Conservation (phyloP, 306 rosid species). For the Sindora glabra region DNA sequence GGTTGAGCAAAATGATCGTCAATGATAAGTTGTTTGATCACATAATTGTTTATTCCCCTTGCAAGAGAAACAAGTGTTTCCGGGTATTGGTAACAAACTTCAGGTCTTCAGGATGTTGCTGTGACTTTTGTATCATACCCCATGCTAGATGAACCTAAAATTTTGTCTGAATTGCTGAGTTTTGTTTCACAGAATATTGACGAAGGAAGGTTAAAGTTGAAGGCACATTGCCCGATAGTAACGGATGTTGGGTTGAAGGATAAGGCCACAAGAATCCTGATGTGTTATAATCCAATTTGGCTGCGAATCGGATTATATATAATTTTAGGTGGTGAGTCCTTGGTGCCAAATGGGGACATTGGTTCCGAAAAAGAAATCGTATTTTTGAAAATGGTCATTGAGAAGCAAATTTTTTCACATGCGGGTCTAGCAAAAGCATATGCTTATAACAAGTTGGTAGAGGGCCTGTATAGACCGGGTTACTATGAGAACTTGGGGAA, state of each 20-base stretch:
- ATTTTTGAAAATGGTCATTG: constrained; percentile 72
- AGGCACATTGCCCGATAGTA: constrained; percentile 80
- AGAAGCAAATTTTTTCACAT: constrained; percentile 63
- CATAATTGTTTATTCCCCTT: background rate
- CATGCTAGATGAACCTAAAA: background rate
- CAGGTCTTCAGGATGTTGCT: too few relatives aligned
- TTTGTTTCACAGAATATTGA: constrained; percentile 54
- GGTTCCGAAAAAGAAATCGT: constrained; percentile 49
- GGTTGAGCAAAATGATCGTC: background rate
- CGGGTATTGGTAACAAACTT: too few relatives aligned
- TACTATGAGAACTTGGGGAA: constrained; percentile 85
- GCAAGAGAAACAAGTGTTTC: too few relatives aligned
- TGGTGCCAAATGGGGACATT: constrained; percentile 47
- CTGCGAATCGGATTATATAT: constrained; percentile 69
- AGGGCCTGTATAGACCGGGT: constrained; percentile 84
- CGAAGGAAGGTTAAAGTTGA: constrained; percentile 80
- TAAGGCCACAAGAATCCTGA: constrained; percentile 46
- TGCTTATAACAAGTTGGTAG: constrained; percentile 88
- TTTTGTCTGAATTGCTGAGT: background rate
- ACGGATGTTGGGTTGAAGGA: constrained; percentile 75
- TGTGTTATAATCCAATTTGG: constrained; percentile 81
- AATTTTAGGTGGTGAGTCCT: constrained; percentile 73
- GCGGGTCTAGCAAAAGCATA: constrained; percentile 56
- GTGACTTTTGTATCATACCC: background rate
- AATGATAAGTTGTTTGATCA: background rate